A percentile compares a stretch with the other conserved stretches of the same genome.
These are phyloP conservation scores for Cryphonectria nitschkei DNA, from an alignment of 2,329 filamentous ascomycete genomes.

Conservation along the genomic window DNA sequence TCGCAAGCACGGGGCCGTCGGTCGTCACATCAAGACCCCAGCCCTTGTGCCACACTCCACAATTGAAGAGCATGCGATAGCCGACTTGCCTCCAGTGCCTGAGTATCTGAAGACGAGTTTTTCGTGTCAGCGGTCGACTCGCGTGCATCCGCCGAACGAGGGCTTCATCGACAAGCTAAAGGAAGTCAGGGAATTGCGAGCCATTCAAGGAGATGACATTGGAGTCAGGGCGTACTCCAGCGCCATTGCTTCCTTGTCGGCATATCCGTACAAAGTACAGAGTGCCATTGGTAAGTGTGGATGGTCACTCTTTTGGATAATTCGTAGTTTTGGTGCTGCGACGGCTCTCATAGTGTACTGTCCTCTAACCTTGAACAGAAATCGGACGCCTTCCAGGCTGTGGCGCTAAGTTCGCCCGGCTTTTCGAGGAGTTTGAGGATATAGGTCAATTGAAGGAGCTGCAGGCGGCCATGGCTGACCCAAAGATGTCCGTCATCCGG, in stretches of 20 bases:
- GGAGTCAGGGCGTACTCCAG: conserved; percentile 87
- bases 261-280: conserved; percentile 67
- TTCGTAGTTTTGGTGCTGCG: background rate
- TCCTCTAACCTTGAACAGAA: conserved; percentile 40
- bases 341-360: too few relatives aligned
- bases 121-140: conserved; percentile 80
- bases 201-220: conserved; percentile 74
- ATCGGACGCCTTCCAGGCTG: conserved; percentile 73
- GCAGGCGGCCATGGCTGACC: conserved; percentile 64
- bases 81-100: conserved; percentile 66
- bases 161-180: conserved; percentile 74
- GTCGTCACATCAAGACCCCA: conserved; percentile 32
- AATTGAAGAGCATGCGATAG: conserved; percentile 70
- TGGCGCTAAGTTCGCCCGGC: conserved; percentile 73
- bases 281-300: conserved; percentile 45
- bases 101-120: conserved; percentile 69
- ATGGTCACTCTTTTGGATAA: conserved; percentile 20
- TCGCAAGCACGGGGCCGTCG: conserved; percentile 28
- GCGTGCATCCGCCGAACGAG: conserved; percentile 70
- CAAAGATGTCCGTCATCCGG: conserved; percentile 65
- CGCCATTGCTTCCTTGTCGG: conserved; percentile 79
- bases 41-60: conserved; percentile 70
- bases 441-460: conserved; percentile 66
- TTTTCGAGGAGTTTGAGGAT: conserved; percentile 75
- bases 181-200: conserved; percentile 72